phyloP scores from a whole-genome alignment of 2,329 filamentous ascomycete genomes.

The Beauveria caledonica region DNA sequence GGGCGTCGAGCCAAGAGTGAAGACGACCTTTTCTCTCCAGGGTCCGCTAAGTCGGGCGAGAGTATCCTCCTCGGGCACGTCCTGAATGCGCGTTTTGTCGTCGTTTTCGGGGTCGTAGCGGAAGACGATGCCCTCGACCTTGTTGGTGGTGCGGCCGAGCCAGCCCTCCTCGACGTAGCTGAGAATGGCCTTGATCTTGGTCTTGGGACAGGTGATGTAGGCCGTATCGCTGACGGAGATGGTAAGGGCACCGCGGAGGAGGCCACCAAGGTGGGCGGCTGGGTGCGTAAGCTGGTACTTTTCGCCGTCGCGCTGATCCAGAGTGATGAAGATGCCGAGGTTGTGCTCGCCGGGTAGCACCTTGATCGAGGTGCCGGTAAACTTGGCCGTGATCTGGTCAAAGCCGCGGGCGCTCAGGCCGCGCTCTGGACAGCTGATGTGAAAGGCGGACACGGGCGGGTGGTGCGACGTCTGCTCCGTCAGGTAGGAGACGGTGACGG shows the following conservation, averaged over 20 bases:
- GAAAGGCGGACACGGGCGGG: slow-evolving; percentile 93
- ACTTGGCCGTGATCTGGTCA: slow-evolving; percentile 95
- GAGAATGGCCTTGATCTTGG: slow-evolving; percentile 82
- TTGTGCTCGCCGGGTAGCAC: slow-evolving; percentile 91
- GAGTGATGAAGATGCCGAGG: slow-evolving; percentile 85
- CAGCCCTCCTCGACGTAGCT: slow-evolving; percentile 93
- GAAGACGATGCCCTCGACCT: slow-evolving; percentile 85
- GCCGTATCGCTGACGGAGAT: slow-evolving; percentile 86
- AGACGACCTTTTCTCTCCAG: slow-evolving; percentile 68
- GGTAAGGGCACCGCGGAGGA: slow-evolving; percentile 78
- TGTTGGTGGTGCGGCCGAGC: slow-evolving; percentile 86
- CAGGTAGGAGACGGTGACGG: slow-evolving; percentile 81
- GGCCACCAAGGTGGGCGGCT: slow-evolving; percentile 80
- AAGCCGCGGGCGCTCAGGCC: slow-evolving; percentile 83
- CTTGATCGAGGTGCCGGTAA: slow-evolving; percentile 89
- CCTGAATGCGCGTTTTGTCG: slow-evolving; percentile 67
- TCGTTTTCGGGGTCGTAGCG: slow-evolving; percentile 84
- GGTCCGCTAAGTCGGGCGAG: slow-evolving; percentile 74
- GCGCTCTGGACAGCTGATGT: slow-evolving; percentile 84
- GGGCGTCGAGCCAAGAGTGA: slow-evolving; percentile 51
- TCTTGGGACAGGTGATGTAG: slow-evolving; percentile 83
- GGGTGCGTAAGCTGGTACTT: slow-evolving; percentile 94
- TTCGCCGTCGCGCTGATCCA: slow-evolving; percentile 74
- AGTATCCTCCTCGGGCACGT: slow-evolving; percentile 78
- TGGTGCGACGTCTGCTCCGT: slow-evolving; percentile 98